Evolutionary conservation across 1,139 yeast genomes (phyloP), one percentile per base, ranked within the genome.

Genomic region (Magnusiomyces suaveolens): DNA sequence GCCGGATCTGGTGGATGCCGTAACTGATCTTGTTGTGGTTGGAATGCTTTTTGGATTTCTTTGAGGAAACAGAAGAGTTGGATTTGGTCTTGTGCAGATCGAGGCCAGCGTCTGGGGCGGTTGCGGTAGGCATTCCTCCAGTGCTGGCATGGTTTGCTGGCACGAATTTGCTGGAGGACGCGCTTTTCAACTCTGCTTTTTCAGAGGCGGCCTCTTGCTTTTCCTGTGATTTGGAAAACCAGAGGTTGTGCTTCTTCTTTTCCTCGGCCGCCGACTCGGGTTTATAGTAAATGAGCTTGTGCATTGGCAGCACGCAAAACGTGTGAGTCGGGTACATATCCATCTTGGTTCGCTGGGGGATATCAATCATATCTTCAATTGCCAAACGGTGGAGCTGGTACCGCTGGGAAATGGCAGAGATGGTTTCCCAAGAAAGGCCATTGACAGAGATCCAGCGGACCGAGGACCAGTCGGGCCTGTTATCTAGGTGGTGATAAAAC

Each of bases 371-470:
- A 62, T 79, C 83, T 62, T 79, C 83, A 51, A 79, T 69, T 0
- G 82, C 77, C 52, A 78, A 64, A 26, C 78, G 72, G 62, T 78
- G 82, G 26, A 78, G 63, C 21, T 70, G 65, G 60, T 71, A 77
- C 52, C 66, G 63, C 48, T 66, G 60, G 1, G 77, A 73, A 43
- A 78, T 67, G 0, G 73, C 64, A 8, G 75, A 69, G 8, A 78
- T 73, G 12, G 81, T 79, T 54, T 77, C 81, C 79, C 80, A 77
- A 1, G 81, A 75, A 25, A 78, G 64, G 0, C 83, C 83, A 60
- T 78, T 78, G 16, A 79, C 79, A 57, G 75, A 77, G 54, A 78
- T 70, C 82, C 82, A 78, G 14, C 82, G 67, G 0, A 79, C 79
- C 52, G 70, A 67, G 2, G 79, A 68, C 81, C 81, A 77, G 0